These are phyloP conservation scores for Pinus taeda DNA, from an alignment of 75 land plant genomes.

Conservation along the genomic window DNA sequence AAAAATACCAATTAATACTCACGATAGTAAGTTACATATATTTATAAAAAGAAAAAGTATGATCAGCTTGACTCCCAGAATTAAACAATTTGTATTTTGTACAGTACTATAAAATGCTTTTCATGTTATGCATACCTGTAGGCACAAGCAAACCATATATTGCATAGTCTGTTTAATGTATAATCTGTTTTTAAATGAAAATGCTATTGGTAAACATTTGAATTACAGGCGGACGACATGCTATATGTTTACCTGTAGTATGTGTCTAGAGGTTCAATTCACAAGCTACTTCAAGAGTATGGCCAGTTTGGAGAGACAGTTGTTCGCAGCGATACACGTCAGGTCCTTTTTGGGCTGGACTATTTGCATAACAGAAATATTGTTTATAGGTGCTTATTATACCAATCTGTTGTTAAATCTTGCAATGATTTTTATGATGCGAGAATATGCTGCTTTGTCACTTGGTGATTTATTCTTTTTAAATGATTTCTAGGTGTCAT, in stretches of 20 bases:
- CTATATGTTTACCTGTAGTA: slow-evolving; percentile 75
- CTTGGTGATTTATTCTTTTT: no score
- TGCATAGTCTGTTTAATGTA: not conserved
- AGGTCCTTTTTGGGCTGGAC: slow-evolving; percentile 65
- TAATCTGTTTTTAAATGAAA: not conserved
- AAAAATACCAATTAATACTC: no score
- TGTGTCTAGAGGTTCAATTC: slow-evolving; percentile 86
- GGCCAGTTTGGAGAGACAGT: slow-evolving; percentile 63
- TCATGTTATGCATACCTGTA: not conserved
- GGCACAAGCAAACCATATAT: not conserved
- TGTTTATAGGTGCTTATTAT: no score
- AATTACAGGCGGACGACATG: slow-evolving; percentile 41
- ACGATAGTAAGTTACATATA: no score
- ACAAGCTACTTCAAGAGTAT: slow-evolving; percentile 76
- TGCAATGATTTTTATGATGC: no score
- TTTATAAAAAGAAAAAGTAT: no score
- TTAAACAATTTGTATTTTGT: no score
- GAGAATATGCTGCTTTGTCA: no score
- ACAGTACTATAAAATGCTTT: not conserved
- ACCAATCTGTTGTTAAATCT: no score
- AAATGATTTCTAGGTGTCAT: no score
- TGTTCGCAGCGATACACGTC: slow-evolving; percentile 67
- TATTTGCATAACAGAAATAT: slow-evolving; percentile 65
- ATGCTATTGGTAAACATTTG: not conserved
- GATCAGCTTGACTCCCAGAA: not conserved